Conservation (phyloP, 768 basidiomycete genomes). For the Amanita muscaria region DNA sequence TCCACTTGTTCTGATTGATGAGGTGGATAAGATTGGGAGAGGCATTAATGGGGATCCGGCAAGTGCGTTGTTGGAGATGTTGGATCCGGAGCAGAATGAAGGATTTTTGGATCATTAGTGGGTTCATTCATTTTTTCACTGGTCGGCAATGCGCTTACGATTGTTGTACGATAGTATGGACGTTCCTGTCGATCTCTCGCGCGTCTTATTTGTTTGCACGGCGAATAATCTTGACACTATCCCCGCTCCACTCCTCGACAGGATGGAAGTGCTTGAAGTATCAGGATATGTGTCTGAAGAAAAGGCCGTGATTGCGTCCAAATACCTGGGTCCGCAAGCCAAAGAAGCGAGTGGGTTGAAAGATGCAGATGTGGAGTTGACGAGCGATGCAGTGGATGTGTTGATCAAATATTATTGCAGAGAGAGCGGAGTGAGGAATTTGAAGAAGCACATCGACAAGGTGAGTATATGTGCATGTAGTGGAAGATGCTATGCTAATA, state of each 20-base stretch:
- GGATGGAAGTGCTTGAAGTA: constrained; percentile 96
- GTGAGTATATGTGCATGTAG: constrained; percentile 28
- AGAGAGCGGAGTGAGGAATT: constrained; percentile 91
- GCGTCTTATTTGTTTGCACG: constrained; percentile 96
- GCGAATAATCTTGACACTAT: constrained; percentile 92
- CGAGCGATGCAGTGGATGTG: constrained; percentile 68
- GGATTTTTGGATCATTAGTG: constrained; percentile 94
- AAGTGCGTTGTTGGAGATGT: constrained; percentile 85
- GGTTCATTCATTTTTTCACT: constrained; percentile 21
- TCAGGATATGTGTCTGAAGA: constrained; percentile 93
- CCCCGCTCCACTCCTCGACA: constrained; percentile 85
- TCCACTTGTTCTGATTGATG: constrained; percentile 88
- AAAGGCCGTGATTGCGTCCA: constrained; percentile 79
- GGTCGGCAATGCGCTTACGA: constrained; percentile 10
- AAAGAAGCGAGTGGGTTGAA: constrained; percentile 85
- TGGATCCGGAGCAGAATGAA: constrained; percentile 92
- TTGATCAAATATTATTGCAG: constrained; percentile 97
- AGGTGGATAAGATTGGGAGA: constrained; percentile 91
- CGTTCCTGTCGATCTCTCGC: constrained; percentile 91
- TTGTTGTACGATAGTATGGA: constrained; percentile 77
- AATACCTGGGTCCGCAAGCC: constrained; percentile 88
- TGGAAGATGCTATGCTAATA: too few species aligned
- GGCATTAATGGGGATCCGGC: constrained; percentile 91
- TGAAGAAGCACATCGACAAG: constrained; percentile 99
- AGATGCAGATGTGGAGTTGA: constrained; percentile 73